Evolutionary conservation across 2,329 filamentous ascomycete genomes (phyloP), one percentile per base, ranked within the genome.

Genomic region (Cladosporium cucumerinum): DNA sequence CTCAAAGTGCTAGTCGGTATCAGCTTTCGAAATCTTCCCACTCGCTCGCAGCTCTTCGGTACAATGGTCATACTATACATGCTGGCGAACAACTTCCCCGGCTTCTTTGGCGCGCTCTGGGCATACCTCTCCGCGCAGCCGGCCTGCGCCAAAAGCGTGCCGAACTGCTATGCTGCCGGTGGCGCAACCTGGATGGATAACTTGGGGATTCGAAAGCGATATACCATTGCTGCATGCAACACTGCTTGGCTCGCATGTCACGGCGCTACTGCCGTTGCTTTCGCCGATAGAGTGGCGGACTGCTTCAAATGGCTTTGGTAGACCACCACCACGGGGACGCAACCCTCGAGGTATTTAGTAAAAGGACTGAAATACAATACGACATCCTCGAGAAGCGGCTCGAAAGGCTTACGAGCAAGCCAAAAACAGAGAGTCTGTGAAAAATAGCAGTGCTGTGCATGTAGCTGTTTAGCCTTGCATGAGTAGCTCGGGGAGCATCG

Each of bases 121-220:
- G 75, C 70, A 11, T 84, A 84, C 65, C 80, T 77, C 0, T 58
- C 80, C 2, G 84, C 81, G 52, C 82, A 85, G 69, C 77, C 78
- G 0, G 81, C 81, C 4, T 84, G 82, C 34, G 70, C 81, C 0
- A 67, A 67, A 0, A 70, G 84, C 0, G 81, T 81, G 0, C 78
- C 77, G 70, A 79, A 80, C 0, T 84, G 81, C 65, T 84, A 84
- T 59, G 34, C 70, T 1, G 81, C 78, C 6, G 81, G 76, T 0
- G 81, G 82, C 0, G 73, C 70, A 51, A 78, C 77, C 1, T 84
- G 68, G 18, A 80, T 80, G 0, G 77, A 77, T 0, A 80, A 75
- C 0, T 4, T 74, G 0, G 78, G 74, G 3, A 72, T 74, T 0
- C 71, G 74, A 0, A 79, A 81, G 2, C 79, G 81, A 0, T 75